Base-by-base conservation (phyloP, 2,329 filamentous ascomycete species). In the Diaporthe vexans region DNA sequence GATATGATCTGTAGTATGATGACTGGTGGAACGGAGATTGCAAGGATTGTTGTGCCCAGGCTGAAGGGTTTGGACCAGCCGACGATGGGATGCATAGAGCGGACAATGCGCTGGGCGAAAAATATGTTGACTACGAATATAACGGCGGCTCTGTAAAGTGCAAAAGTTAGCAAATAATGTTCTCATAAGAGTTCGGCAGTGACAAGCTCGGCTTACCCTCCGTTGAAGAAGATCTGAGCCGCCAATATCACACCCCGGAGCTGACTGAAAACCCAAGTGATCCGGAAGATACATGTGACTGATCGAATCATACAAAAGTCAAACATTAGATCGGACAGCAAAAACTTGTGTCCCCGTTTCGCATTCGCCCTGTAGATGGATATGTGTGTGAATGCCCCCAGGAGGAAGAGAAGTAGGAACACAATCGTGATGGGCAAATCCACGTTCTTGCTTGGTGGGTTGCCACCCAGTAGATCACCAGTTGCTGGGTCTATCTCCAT, bases 51-150 rank as follows among this genome's bases (percentile, higher is more conserved):
- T 6, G 74, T 76, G 15, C 76, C 35, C 69, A 79, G 73, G 63
- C 80, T 77, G n/a, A 83, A 78, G 1, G 61, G 75, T 1, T 33
- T 76, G 29, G 80, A 77, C 84, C 83, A 85, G 72, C 83, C 84
- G 11, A 83, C 54, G 19, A 26, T 21, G 11, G 84, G 83, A 46
- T 83, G 83, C 68, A 81, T 80, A 2, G 83, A 82, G 58, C 84
- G 82, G 4, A 85, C 76, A 35, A 85, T 78, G 56, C 84, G 82
- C 74, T 84, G 83, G 2, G 81, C 80, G 72, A 85, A 83, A 74
- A 85, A 79, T 24, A 85, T 79, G 76, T 85, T 84, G 74, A 84
- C 77, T 40, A 82, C 76, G 63, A 83, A 84, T 24, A 84, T 43
- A 17, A 83, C 71, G 8, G 82, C 77, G 13, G 82, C 81, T 29